Base-by-base conservation (phyloP, 768 basidiomycete genomes). In the Pholiota molesta region DNA sequence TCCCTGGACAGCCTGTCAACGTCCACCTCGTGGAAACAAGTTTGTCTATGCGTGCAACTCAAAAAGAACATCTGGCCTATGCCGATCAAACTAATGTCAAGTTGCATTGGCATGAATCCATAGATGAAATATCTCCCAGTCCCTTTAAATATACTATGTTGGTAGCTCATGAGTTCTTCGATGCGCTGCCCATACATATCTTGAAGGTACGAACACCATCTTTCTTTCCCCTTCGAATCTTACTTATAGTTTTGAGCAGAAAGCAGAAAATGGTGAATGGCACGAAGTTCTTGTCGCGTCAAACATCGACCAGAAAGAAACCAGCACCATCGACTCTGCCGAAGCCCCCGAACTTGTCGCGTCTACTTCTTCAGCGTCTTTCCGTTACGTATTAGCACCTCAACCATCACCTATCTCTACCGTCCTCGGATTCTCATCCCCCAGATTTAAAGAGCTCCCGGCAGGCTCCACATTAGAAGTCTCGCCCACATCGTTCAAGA, bases 161-260 rank as follows among this genome's bases (percentile, higher is more conserved):
- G 23, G 77, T 98, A 16, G 97, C 97, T 0, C 96, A 99, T 74
- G 97, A 99, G 71, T 97, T 99, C 76, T 99, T 99, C 64, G 97
- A 99, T 72, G 96, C 96, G 0, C 80, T 99, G 47, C 97, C 97
- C 0, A 88, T 98, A 52, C 93, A 97, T 73, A 78, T 95, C 39
- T 77, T 99, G 39, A 88, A 97, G 80, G 95, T 94, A 65, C 11
- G 80, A 71, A 16, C 23, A 5, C 26, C 9, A 9, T 3, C 9
- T 5, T 42, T 5, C 10, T 16, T 55, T 45, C 13, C 47, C 39
- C 11, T 31, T 52, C 40, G 10, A 17, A 45, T 21, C 14, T 37
- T 5, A 2, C 23, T 40, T 26, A 57, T 42, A 45, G 28, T 5
- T 16, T 2, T 52, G 29, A 21, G 17, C 69, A 95, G 92, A 94